phyloP scores from a whole-genome alignment of 257 asterid species.

The Eustoma russellianum region DNA sequence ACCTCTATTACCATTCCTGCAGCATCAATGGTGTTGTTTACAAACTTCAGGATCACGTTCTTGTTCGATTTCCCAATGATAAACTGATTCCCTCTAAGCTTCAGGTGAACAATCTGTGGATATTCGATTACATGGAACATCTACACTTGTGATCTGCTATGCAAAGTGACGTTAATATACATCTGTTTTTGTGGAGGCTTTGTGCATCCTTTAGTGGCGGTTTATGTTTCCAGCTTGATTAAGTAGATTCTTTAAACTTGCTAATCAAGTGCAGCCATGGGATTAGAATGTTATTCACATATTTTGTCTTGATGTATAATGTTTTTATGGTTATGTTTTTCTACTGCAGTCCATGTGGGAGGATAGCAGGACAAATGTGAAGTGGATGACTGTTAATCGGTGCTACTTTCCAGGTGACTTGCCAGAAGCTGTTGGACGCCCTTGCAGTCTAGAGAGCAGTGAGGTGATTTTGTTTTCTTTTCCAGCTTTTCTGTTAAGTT shows the following conservation, averaged over 20 bases:
- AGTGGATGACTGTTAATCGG: constrained; percentile 65
- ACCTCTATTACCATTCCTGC: constrained; percentile 56
- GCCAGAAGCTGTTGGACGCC: constrained; percentile 91
- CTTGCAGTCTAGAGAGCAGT: constrained; percentile 74
- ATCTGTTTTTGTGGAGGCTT: no score
- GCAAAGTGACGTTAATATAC: no score
- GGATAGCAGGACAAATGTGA: constrained; percentile 47
- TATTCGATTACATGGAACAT: background rate
- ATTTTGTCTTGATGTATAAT: no score
- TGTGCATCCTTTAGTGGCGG: no score
- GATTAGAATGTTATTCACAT: no score
- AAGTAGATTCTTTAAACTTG: no score
- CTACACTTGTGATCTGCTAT: no score
- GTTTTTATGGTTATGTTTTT: constrained; percentile 15
- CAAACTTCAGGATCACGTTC: constrained; percentile 52
- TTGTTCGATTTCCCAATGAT: constrained; percentile 41
- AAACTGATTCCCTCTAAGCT: constrained; percentile 65
- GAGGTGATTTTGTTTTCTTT: constrained; percentile 44
- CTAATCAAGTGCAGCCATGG: no score
- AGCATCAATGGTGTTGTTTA: constrained; percentile 53
- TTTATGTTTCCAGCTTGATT: no score
- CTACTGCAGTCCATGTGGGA: constrained; percentile 84
- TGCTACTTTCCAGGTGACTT: constrained; percentile 91
- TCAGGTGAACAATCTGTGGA: constrained; percentile 48
- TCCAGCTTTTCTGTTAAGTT: background rate